phyloP scores from a whole-genome alignment of 768 basidiomycete species.

The Xerocomellus amylosporus region DNA sequence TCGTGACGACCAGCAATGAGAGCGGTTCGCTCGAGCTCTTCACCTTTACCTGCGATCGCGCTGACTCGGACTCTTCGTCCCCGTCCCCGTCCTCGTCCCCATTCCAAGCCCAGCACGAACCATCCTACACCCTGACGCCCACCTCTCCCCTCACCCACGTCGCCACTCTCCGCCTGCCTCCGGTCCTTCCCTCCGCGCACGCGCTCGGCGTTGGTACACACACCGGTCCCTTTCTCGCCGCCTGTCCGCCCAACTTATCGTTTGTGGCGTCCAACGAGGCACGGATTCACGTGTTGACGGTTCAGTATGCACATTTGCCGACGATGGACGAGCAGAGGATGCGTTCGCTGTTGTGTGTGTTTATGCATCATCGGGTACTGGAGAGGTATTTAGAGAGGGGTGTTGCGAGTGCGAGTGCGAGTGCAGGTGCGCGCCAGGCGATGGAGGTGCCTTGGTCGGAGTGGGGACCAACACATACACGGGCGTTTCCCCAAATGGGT shows the following conservation, averaged over 20 bases:
- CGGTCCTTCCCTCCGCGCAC: constrained; percentile 1
- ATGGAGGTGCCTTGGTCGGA: constrained; percentile 32
- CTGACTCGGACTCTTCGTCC: background rate
- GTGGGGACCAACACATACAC: constrained; percentile 39
- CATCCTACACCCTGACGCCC: too few species aligned
- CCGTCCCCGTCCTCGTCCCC: background rate
- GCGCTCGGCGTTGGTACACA: constrained; percentile 29
- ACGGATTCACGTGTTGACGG: constrained; percentile 21
- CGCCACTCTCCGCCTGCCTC: constrained; percentile 17
- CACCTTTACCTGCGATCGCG: constrained; percentile 30
- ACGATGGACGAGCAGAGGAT: background rate
- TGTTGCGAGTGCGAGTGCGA: background rate
- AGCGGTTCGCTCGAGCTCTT: constrained; percentile 44
- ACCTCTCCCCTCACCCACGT: constrained; percentile 15
- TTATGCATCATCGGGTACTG: constrained; percentile 35
- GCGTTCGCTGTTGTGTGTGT: constrained; percentile 22
- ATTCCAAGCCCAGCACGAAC: background rate
- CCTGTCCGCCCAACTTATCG: constrained; percentile 17
- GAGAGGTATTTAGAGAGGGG: constrained; percentile 15
- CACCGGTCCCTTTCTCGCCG: constrained; percentile 34
- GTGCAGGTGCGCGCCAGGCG: background rate
- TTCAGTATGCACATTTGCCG: constrained; percentile 20
- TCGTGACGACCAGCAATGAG: constrained; percentile 36
- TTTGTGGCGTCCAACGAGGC: constrained; percentile 30
- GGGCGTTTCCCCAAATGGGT: constrained; percentile 29